Base-by-base conservation (phyloP, 805 yeast species). In the Metschnikowia cubensis region DNA sequence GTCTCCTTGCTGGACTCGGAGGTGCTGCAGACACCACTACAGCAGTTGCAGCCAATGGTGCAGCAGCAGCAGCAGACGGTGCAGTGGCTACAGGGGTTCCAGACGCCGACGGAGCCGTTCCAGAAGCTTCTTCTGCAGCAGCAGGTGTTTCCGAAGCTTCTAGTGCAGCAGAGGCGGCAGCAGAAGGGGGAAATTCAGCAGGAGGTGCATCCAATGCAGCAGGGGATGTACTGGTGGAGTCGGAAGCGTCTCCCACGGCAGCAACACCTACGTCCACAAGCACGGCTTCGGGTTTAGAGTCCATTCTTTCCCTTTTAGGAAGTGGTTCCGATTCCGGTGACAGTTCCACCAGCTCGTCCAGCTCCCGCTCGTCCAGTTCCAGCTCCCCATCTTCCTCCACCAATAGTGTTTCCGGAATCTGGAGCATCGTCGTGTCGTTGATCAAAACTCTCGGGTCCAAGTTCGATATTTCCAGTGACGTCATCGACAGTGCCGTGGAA, bases 1-100 rank as follows among this genome's bases (percentile, higher is more conserved):
- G 25, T 11, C 36, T 48, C 17, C 45, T 48, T 32, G 47, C 37
- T 13, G 44, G 40, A n/a, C 45, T 50, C 10, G 35, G 44, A 35
- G 53, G 45, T 14, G 39, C 39, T 3, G 34, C 43, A 5, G 32
- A 29, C 20, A 29, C 17, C 14, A 17, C 34, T 4, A 25, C 48
- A 17, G 35, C 42, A 6, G 13, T 11, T 14, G 31, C 36, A 10
- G 48, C 36, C 10, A 35, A 22, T n/a, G 33, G 35, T 18, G 35
- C 42, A 4, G 42, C 47, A 3, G 7, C 47, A 6, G 35, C 35
- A 15, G 29, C 37, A 6, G 18, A 10, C 2, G 31, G 7, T 20
- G 35, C 44, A 17, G 22, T 17, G n/a, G 33, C 45, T 6, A 17
- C 25, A 1, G 29, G 13, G 13, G 15, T 15, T 4, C 35, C 43